Evolutionary conservation across 352 stramenopile genomes (phyloP).

Genomic region (Pythium biforme): DNA sequence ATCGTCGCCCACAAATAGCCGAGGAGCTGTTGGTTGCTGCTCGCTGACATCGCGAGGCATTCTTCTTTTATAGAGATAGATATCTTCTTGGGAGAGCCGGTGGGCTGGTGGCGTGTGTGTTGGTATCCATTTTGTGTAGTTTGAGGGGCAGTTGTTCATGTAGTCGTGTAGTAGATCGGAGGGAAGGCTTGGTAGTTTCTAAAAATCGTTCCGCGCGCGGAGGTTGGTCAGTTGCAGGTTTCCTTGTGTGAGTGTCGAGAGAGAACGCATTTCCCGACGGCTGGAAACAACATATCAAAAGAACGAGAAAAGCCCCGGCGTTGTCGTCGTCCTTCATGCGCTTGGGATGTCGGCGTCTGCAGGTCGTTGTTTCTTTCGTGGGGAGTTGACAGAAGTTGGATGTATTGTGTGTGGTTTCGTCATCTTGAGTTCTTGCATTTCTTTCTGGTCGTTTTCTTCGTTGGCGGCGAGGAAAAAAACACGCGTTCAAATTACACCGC

Average conservation of each 20-base stretch:
- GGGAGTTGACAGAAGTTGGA: too few relatives aligned
- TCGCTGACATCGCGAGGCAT: not conserved
- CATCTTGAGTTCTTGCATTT: too few relatives aligned
- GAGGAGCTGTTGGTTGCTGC: too few relatives aligned
- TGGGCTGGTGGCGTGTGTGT: not conserved
- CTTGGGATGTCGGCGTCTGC: not conserved
- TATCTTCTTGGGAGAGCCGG: not conserved
- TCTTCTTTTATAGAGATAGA: constrained; percentile 1
- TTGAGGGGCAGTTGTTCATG: constrained; percentile 3
- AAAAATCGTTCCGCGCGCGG: not conserved
- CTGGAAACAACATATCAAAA: not conserved
- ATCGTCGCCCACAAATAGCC: not conserved
- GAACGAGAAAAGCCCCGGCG: not conserved
- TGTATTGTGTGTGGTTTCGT: not conserved
- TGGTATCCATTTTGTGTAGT: constrained; percentile 11
- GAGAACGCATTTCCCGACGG: not conserved
- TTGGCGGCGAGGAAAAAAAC: too few relatives aligned
- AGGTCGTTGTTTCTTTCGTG: too few relatives aligned
- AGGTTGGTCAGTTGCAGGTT: not conserved
- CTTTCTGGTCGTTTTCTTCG: not conserved
- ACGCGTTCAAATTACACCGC: too few relatives aligned
- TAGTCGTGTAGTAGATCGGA: constrained; percentile 8
- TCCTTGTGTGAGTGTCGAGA: not conserved
- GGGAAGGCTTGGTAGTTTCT: not conserved
- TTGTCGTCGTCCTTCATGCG: not conserved